Conservation (phyloP, 2,329 filamentous ascomycete genomes). For the Sporothrix luriei region DNA sequence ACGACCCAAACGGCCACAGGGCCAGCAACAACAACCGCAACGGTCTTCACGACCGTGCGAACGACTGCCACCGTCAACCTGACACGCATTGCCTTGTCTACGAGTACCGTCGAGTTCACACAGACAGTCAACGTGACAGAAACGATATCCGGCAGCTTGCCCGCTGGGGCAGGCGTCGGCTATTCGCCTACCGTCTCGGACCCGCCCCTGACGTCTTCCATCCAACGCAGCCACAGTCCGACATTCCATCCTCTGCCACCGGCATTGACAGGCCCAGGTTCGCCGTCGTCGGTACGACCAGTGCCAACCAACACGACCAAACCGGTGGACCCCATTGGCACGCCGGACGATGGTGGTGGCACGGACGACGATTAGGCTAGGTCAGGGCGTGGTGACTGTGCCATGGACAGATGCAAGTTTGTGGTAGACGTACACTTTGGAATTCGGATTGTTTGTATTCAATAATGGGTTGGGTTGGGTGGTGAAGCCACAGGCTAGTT, state of each 20-base stretch:
- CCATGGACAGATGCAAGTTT: neutral
- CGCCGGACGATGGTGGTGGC: neutral
- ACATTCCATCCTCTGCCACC: neutral
- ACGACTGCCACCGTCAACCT: neutral
- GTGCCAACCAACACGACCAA: neutral
- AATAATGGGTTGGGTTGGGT: neutral
- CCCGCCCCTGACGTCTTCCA: neutral
- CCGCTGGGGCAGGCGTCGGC: neutral
- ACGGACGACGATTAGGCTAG: neutral
- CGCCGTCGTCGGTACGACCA: neutral
- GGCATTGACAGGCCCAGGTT: neutral
- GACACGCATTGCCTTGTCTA: neutral
- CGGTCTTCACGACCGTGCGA: neutral
- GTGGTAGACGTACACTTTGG: neutral
- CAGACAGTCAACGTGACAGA: constrained; percentile 8
- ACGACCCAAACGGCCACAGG: neutral
- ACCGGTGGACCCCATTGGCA: neutral
- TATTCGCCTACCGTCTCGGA: neutral
- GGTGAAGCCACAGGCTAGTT: no score
- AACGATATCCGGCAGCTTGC: neutral
- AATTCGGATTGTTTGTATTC: neutral
- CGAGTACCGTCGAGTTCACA: neutral
- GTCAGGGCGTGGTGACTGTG: neutral
- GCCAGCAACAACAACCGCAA: neutral
- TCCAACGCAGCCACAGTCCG: neutral